These are phyloP conservation scores for Articulospora tetracladia DNA, from an alignment of 495 filamentous ascomycete species.

Conservation along the genomic window DNA sequence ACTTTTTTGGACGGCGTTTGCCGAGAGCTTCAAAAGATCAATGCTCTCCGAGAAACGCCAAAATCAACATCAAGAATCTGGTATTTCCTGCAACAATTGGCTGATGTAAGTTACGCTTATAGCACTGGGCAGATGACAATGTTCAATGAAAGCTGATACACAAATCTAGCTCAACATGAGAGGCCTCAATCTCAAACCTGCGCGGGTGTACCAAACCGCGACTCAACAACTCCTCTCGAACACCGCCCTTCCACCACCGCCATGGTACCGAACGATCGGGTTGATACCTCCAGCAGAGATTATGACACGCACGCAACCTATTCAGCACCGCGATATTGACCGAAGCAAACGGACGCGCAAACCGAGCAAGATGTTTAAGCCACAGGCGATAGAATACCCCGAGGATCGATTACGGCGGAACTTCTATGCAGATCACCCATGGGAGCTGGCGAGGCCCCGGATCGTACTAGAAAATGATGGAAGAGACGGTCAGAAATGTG, in stretches of 20 bases:
- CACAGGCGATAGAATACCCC: conserved; percentile 72
- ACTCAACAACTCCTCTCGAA: conserved; percentile 45
- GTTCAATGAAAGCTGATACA: not conserved
- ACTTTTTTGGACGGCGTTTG: conserved; percentile 4
- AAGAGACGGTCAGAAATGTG: conserved; percentile 64
- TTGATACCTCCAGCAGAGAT: conserved; percentile 77
- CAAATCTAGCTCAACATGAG: conserved; percentile 45
- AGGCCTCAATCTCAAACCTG: conserved; percentile 67
- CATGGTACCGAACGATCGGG: conserved; percentile 73
- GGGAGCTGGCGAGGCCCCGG: conserved; percentile 89
- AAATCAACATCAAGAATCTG: not conserved
- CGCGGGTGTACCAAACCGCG: conserved; percentile 67
- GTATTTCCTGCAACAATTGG: not conserved
- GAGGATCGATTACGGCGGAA: conserved; percentile 77
- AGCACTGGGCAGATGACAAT: not conserved
- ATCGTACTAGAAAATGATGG: conserved; percentile 84
- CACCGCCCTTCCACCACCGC: conserved; percentile 44
- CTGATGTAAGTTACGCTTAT: not conserved
- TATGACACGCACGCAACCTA: conserved; percentile 63
- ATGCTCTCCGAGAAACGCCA: not conserved
- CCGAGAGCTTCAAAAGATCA: not conserved
- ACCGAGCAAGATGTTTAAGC: conserved; percentile 73
- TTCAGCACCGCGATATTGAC: conserved; percentile 54
- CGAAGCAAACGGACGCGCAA: conserved; percentile 52
- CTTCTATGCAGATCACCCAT: conserved; percentile 93